A percentile compares a stretch with the other conserved stretches of the same genome.
Evolutionary conservation across 257 asterid species (phyloP).

Genomic region (Handroanthus guayacan): DNA sequence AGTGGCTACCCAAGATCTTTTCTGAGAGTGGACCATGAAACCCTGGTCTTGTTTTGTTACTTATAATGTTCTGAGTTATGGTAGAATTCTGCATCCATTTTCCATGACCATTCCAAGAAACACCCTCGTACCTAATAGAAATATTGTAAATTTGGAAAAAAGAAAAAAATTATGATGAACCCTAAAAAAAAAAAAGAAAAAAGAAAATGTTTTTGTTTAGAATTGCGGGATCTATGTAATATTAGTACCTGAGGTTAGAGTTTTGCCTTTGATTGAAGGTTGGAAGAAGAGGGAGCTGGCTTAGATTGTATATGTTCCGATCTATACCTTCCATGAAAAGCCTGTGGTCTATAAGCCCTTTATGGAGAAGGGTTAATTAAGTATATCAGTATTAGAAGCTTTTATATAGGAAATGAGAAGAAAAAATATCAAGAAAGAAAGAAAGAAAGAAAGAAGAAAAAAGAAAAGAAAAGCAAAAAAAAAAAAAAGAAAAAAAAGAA

Average conservation of each 20-base stretch:
- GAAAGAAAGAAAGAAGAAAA: neutral
- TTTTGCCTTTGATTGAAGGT: conserved; percentile 52
- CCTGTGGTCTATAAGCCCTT: conserved; percentile 57
- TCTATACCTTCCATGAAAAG: conserved; percentile 59
- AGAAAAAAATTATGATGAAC: conserved; percentile 13
- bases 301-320: conserved; percentile 65
- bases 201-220: neutral
- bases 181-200: conserved; percentile 11
- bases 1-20: conserved; percentile 41
- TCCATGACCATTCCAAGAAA: conserved; percentile 49
- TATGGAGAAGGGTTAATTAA: neutral
- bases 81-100: conserved; percentile 54
- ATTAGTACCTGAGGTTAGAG: conserved; percentile 55
- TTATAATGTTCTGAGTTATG: conserved; percentile 32
- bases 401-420: conserved; percentile 1
- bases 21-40: conserved; percentile 38
- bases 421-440: neutral
- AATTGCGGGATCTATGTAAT: neutral
- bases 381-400: conserved; percentile 28
- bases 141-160: neutral
- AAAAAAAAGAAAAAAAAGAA: neutral
- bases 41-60: conserved; percentile 43
- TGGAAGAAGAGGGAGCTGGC: conserved; percentile 70
- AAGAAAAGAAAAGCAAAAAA: neutral
- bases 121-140: conserved; percentile 57